Conservation (phyloP, 2,329 filamentous ascomycete genomes). For the Fusarium mangiferae region DNA sequence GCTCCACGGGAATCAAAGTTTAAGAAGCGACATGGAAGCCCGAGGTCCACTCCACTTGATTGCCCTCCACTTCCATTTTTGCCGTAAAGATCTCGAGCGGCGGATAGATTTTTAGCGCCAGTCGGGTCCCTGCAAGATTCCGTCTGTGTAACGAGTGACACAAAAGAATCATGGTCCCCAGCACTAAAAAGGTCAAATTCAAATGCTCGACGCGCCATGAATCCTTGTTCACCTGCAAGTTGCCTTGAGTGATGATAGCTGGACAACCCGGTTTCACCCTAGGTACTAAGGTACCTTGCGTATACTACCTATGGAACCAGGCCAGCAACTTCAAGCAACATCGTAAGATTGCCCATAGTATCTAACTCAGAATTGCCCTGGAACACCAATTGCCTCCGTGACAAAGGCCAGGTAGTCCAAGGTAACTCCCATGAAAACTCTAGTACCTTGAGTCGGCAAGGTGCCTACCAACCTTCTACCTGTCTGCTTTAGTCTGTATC, state of each 20-base stretch:
- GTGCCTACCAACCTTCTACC: background rate
- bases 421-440: background rate
- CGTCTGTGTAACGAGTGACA: background rate
- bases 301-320: background rate
- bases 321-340: background rate
- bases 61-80: background rate
- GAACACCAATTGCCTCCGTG: background rate
- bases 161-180: background rate
- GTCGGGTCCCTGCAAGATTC: background rate
- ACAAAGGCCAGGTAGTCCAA: background rate
- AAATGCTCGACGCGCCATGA: background rate
- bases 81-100: conserved; percentile 4
- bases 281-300: background rate
- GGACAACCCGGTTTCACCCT: conserved; percentile 22
- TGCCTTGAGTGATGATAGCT: conserved; percentile 1
- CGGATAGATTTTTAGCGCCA: conserved; percentile 26
- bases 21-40: conserved; percentile 20
- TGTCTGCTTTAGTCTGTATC: background rate
- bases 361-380: background rate
- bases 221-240: conserved; percentile 11
- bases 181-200: background rate
- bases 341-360: background rate
- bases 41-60: background rate
- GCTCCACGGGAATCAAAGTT: conserved; percentile 1
- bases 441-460: background rate